Base-by-base conservation (phyloP, 495 filamentous ascomycete genomes). In the Aspergillus taichungensis region DNA sequence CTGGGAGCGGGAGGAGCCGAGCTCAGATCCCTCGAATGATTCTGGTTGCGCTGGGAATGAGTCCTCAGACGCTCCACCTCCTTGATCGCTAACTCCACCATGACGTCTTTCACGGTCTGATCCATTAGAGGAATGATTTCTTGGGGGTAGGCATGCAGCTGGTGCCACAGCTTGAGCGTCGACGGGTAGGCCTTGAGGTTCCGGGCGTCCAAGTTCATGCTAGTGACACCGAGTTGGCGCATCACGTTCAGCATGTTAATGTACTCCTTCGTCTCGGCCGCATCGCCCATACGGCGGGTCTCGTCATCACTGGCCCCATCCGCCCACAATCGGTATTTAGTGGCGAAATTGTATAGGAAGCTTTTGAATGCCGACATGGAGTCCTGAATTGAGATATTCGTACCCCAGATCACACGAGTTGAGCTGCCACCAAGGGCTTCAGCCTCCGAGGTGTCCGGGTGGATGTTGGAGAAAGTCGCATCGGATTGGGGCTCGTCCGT, bases 51-150 rank as follows among this genome's bases (percentile, higher is more conserved):
- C 54, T 79, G 72, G 58, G 77, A 67, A 37, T 79, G 75, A 1
- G 72, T 61, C 47, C 83, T 75, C 53, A 85, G 66, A 40, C 77
- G 78, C 8, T 80, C 75, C 85, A 90, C 86, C 55, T 88, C 81
- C 45, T 84, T 83, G 40, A 84, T 76, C 6, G 94, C 85, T 43
- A 95, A 71, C 55, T 95, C 88, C 35, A 95, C 79, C 83, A 97
- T 94, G 13, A 84, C 74, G 66, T 99, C 90, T 60, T 95, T 94
- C 40, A 97, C 78, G 13, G 77, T 77, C 56, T 91, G 87, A 72
- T 99, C 94, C 86, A 99, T 94, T 37, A 99, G 72, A 1, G 90
- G 90, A 46, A 99, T 83, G 43, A 97, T 89, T 72, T 99, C 92
- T 53, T 87, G 86, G 0, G 92, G 92, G 55, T 96, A 97, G 14